Base-by-base conservation (phyloP, 169 alveolate genomes). In the Plasmodium inui region DNA sequence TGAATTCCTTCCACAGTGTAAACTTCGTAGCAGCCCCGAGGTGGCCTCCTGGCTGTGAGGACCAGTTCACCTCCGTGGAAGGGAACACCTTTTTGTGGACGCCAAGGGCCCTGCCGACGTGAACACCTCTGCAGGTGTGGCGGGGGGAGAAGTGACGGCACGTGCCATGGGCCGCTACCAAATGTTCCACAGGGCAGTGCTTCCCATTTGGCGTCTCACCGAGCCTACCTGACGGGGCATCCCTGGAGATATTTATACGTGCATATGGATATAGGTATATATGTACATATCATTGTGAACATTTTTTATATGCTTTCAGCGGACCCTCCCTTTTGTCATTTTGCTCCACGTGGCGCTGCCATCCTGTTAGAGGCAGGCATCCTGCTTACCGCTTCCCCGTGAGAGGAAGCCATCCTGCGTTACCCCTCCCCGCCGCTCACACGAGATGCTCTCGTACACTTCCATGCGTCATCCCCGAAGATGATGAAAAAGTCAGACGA, bases 401-500 rank as follows among this genome's bases (percentile, higher is more conserved):
- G 39, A 3, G 39, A 32, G 39, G 39, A 1, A 32, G 39, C 44
- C 44, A 0, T 7, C 8, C 9, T 4, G 61, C 2, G 61, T 50
- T 6, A 50, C 61, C 7, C 61, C 22, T 3, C 61, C 2, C 12
- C 22, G 0, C 61, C 2, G 1, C 0, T 12, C 9, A 22, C 61
- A 14, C 22, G 61, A 50, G 8, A 50, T 50, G 61, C 61, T 8
- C 22, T 14, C 0, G 2, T 3, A 2, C 6, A 12, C n/a, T 50
- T 3, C 61, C 22, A 2, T 1, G 61, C 61, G 0, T 0, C 0
- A 3, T 0, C 10, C 7, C 34, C 10, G 41, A 84, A 84, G 41
- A 84, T 84, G 92, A 34, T 70, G 17, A 89, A 89, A 32, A 89
- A 89, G 39, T 26, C 90, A 14, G 88, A 79, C 3, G 94, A 79